phyloP scores from a whole-genome alignment of 257 asterid genomes.

The Asclepias syriaca region DNA sequence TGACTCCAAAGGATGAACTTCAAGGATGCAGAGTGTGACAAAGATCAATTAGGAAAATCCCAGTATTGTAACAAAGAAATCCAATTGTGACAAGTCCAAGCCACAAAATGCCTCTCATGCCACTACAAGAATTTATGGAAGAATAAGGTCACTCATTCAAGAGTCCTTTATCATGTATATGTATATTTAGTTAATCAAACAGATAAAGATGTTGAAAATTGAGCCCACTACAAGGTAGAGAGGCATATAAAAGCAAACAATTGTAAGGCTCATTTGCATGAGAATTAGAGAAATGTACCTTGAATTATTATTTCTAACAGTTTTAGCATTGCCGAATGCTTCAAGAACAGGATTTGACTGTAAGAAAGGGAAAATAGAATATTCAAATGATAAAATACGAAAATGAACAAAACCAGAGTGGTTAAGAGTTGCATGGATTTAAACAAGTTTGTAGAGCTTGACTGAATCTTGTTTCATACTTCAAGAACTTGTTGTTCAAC shows the following conservation, averaged over 20 bases:
- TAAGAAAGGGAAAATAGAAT: conserved; percentile 22
- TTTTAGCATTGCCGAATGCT: conserved; percentile 99
- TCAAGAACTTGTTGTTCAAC: conserved; percentile 99
- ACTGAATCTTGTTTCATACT: conserved; percentile 42
- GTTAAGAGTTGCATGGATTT: background rate
- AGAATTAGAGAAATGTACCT: conserved; percentile 53
- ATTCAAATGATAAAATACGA: background rate
- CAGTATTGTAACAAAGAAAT: background rate
- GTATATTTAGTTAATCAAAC: background rate
- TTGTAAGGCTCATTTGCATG: conserved; percentile 14
- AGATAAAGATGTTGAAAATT: background rate
- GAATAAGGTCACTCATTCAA: background rate
- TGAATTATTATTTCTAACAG: conserved; percentile 96
- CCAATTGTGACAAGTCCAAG: background rate
- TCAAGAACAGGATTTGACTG: conserved; percentile 99
- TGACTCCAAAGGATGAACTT: background rate
- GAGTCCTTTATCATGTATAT: background rate
- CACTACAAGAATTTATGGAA: background rate
- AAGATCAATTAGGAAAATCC: background rate
- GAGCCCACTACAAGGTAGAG: background rate
- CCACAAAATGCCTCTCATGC: conserved; percentile 7
- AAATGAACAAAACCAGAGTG: conserved; percentile 4
- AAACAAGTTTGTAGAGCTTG: background rate
- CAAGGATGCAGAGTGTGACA: background rate
- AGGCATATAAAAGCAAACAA: background rate